A percentile compares a stretch with the other conserved stretches of the same genome.
Conservation (phyloP, 306 rosid species). For the Medicago lupulina region DNA sequence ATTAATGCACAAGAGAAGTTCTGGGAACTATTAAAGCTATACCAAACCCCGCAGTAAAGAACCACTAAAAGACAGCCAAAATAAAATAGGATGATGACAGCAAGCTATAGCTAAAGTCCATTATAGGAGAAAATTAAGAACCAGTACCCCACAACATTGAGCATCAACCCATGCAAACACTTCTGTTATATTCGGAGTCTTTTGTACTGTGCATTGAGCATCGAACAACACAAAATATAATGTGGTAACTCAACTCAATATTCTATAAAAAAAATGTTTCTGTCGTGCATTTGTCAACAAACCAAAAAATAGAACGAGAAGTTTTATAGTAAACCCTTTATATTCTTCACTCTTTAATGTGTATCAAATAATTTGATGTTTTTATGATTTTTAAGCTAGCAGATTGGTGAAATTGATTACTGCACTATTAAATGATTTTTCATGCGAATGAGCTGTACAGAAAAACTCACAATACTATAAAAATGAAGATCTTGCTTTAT, state of each 20-base stretch:
- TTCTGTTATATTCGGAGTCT: background rate
- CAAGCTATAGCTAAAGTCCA: too few species aligned
- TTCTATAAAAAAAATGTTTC: background rate
- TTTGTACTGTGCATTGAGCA: background rate
- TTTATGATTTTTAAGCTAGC: background rate
- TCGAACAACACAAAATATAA: background rate
- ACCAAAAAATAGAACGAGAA: background rate
- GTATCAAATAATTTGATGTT: background rate
- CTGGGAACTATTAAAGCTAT: too few species aligned
- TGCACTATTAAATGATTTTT: background rate
- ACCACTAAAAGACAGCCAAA: too few species aligned
- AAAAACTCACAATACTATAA: slow-evolving; percentile 2
- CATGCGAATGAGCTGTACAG: background rate
- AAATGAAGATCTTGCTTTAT: slow-evolving; percentile 9
- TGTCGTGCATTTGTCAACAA: background rate
- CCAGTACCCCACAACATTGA: background rate
- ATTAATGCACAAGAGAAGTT: too few species aligned
- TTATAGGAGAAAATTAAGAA: too few species aligned
- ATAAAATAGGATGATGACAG: too few species aligned
- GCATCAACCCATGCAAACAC: background rate
- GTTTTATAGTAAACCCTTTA: background rate
- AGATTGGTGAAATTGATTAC: slow-evolving; percentile 6
- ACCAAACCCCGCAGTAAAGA: too few species aligned
- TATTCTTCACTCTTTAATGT: background rate
- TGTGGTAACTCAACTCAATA: background rate